phyloP scores from a whole-genome alignment of 2,329 filamentous ascomycete species.

The Penicillium fuscoglaucum region DNA sequence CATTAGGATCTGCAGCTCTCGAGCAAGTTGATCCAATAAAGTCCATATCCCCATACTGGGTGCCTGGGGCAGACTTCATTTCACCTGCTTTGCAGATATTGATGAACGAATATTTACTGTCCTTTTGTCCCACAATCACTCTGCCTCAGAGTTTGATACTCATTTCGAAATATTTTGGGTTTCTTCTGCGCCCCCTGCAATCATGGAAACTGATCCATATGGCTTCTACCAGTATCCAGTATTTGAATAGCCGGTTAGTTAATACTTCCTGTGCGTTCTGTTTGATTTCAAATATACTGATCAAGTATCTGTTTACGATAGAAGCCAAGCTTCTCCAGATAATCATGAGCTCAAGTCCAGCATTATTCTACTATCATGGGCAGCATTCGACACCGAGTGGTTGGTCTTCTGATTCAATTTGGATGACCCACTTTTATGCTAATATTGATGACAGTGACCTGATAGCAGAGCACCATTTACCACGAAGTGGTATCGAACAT shows the following conservation, averaged over 20 bases:
- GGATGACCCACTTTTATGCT: not conserved
- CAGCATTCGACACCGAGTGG: slow-evolving; percentile 9
- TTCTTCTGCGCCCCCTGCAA: slow-evolving; percentile 4
- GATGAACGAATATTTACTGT: slow-evolving; percentile 11
- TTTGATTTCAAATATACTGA: not conserved
- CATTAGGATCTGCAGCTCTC: slow-evolving; percentile 5
- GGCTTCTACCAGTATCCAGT: slow-evolving; percentile 12
- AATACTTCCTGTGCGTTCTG: not conserved
- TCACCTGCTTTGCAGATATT: slow-evolving; percentile 8
- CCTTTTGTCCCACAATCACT: slow-evolving; percentile 8
- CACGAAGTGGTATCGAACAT: slow-evolving; percentile 10
- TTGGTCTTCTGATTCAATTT: not conserved
- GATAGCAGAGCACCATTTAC: slow-evolving; percentile 8
- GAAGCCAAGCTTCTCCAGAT: slow-evolving; percentile 8
- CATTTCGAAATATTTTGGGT: slow-evolving; percentile 9
- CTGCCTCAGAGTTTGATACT: slow-evolving; percentile 9
- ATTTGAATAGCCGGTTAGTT: slow-evolving; percentile 10
- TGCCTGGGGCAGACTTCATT: slow-evolving; percentile 3
- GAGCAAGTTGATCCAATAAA: slow-evolving; percentile 8
- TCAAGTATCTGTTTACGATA: not conserved
- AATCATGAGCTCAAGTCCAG: slow-evolving; percentile 5
- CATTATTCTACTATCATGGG: slow-evolving; percentile 7
- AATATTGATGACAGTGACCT: not conserved
- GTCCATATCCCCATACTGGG: slow-evolving; percentile 6
- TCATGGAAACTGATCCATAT: slow-evolving; percentile 11